Conservation (phyloP, 2,329 filamentous ascomycete species). For the Ophiostoma fasciatum region DNA sequence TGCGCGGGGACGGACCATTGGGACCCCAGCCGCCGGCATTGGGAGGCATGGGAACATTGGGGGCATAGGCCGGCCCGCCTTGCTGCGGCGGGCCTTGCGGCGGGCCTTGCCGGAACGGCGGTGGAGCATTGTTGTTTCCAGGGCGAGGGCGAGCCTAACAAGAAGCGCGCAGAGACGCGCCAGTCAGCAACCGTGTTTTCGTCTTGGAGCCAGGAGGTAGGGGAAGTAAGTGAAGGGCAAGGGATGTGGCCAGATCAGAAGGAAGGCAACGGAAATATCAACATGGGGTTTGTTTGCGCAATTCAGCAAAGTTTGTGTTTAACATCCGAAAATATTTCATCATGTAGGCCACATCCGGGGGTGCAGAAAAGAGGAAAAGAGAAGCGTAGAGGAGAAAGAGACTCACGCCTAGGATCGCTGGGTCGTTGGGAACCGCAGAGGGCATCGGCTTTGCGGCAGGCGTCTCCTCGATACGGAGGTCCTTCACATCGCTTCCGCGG, state of each 20-base stretch:
- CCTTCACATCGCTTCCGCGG: constrained; percentile 95
- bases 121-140: constrained; percentile 14
- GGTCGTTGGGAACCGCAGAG: constrained; percentile 77
- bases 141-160: constrained; percentile 25
- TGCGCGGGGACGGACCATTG: constrained; percentile 12
- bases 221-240: not conserved
- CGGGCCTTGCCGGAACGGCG: constrained; percentile 17
- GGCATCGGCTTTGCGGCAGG: constrained; percentile 59
- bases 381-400: constrained; percentile 7
- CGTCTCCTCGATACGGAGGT: constrained; percentile 81
- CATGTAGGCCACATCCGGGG: constrained; percentile 43
- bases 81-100: constrained; percentile 15
- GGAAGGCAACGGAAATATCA: constrained; percentile 99
- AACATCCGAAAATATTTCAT: constrained; percentile 97
- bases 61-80: constrained; percentile 14
- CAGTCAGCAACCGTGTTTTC: constrained; percentile 5
- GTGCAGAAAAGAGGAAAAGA: constrained; percentile 2
- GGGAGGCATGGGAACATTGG: constrained; percentile 18
- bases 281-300: constrained; percentile 84
- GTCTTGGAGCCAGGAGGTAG: no score
- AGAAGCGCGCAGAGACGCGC: not conserved
- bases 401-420: constrained; percentile 69
- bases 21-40: constrained; percentile 15
- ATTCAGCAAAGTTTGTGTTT: constrained; percentile 69
- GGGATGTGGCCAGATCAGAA: constrained; percentile 56